phyloP scores from a whole-genome alignment of 257 asterid species.

The Nicotiana paniculata region DNA sequence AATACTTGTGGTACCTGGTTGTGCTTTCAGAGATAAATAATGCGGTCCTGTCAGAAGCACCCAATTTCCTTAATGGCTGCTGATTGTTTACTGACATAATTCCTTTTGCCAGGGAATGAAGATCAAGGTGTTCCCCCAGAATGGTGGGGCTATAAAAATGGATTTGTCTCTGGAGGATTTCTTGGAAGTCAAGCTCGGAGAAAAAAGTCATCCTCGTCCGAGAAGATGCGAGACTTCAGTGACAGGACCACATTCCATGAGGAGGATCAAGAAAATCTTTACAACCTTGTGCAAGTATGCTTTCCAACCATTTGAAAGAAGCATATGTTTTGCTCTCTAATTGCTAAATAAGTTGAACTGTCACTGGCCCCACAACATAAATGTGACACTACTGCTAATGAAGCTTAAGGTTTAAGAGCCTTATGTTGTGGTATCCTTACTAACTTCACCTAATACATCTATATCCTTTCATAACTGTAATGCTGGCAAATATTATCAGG shows the following conservation, averaged over 20 bases:
- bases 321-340: background rate
- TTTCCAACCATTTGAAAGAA: background rate
- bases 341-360: background rate
- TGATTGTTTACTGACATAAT: background rate
- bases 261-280: constrained; percentile 93
- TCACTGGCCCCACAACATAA: background rate
- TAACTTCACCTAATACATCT: background rate
- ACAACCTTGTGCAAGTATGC: constrained; percentile 77
- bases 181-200: constrained; percentile 77
- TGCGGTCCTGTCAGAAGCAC: background rate
- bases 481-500: background rate
- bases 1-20: background rate
- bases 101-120: constrained; percentile 23
- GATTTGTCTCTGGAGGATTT: constrained; percentile 78
- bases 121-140: constrained; percentile 52
- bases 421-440: background rate
- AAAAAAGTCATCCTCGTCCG: constrained; percentile 34
- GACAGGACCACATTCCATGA: constrained; percentile 59
- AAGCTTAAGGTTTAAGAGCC: background rate
- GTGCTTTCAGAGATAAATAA: background rate
- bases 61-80: background rate
- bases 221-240: constrained; percentile 21
- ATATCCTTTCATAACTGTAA: background rate
- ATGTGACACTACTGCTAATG: background rate
- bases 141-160: constrained; percentile 90